Percentiles rank a stretch among this genome's conserved stretches.
These are phyloP conservation scores for Prunus yedoensis DNA, from an alignment of 331 rosid species.

Conservation along the genomic window DNA sequence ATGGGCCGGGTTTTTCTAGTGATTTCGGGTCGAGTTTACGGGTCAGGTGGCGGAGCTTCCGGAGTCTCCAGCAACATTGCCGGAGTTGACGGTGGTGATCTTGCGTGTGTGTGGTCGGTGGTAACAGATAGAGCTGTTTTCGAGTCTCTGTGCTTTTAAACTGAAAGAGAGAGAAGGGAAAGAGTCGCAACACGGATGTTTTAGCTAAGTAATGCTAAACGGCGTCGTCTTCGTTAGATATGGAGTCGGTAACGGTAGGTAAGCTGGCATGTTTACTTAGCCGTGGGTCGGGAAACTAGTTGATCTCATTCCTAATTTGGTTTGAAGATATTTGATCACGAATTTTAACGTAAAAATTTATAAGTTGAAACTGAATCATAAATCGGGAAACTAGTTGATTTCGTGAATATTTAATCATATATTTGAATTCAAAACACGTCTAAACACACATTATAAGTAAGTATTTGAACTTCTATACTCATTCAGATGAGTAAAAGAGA, in stretches of 20 bases:
- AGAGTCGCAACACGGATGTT: background rate
- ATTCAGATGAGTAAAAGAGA: background rate
- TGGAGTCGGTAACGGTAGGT: background rate
- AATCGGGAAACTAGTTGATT: too few species aligned
- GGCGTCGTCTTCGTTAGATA: background rate
- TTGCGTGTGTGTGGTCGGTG: background rate
- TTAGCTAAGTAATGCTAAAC: background rate
- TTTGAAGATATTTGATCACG: too few species aligned
- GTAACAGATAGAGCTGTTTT: background rate
- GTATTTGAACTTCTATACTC: too few species aligned
- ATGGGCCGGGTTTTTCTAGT: background rate
- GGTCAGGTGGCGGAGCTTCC: conserved; percentile 29
- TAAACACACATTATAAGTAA: too few species aligned
- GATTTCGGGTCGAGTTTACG: conserved; percentile 3
- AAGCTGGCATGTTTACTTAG: too few species aligned
- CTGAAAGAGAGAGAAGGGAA: background rate
- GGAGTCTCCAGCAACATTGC: conserved; percentile 59
- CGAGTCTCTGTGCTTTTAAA: background rate
- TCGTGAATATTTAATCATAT: too few species aligned
- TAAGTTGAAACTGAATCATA: too few species aligned
- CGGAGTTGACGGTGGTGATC: conserved; percentile 23
- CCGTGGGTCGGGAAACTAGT: too few species aligned
- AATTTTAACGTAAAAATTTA: too few species aligned
- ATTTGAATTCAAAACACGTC: too few species aligned
- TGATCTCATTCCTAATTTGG: too few species aligned